phyloP scores from a whole-genome alignment of 768 basidiomycete genomes.

The Kwoniella pini region DNA sequence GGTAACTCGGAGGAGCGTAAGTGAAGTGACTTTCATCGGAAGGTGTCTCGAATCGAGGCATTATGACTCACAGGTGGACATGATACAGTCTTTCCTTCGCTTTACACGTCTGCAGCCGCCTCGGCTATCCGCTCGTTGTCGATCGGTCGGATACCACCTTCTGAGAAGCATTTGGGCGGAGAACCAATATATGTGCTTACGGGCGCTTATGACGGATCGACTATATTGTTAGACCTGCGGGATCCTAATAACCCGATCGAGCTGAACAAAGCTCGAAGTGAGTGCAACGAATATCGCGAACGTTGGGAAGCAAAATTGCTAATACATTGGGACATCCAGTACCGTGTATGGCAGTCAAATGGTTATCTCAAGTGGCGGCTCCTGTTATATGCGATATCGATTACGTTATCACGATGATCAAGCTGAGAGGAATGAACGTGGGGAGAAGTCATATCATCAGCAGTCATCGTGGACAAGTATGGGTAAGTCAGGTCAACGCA shows the following conservation, averaged over 20 bases:
- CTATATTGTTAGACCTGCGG: conserved; percentile 32
- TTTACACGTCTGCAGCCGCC: conserved; percentile 25
- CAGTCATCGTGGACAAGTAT: conserved; percentile 66
- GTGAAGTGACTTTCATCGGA: too few relatives aligned
- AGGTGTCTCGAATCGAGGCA: too few relatives aligned
- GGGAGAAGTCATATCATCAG: conserved; percentile 2
- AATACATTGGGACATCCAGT: conserved; percentile 29
- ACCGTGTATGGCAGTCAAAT: conserved; percentile 31
- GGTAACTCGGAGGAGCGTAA: conserved; percentile 20
- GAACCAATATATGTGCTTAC: conserved; percentile 32
- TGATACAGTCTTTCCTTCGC: conserved; percentile 26
- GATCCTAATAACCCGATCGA: conserved; percentile 29
- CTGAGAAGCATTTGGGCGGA: conserved; percentile 20
- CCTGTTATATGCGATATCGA: conserved; percentile 34
- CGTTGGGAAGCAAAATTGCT: background rate
- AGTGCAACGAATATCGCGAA: conserved; percentile 1
- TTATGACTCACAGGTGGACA: too few relatives aligned
- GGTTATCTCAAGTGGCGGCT: conserved; percentile 28
- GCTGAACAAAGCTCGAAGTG: conserved; percentile 33
- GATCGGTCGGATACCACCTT: conserved; percentile 23
- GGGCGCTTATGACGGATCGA: conserved; percentile 35
- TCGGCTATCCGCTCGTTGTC: conserved; percentile 31
- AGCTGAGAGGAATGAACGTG: conserved; percentile 14
- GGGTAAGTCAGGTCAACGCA: conserved; percentile 65
- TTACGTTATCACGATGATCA: conserved; percentile 21